Conservation (phyloP, 768 basidiomycete species). For the Calocera viscosa region DNA sequence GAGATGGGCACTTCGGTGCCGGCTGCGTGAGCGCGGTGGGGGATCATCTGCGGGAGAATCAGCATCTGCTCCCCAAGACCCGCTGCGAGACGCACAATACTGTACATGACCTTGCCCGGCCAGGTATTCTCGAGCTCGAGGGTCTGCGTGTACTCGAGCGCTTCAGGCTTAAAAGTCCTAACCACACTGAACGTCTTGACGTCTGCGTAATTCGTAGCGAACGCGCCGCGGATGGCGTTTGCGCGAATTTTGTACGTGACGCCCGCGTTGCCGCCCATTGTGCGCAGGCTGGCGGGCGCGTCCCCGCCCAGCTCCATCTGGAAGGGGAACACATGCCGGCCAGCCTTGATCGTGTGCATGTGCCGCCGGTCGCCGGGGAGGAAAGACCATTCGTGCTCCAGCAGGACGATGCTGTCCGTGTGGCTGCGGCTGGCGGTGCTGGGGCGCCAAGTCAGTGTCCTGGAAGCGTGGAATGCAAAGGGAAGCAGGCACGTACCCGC, state of each 20-base stretch:
- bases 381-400: constrained; percentile 85
- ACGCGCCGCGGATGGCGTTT: constrained; percentile 62
- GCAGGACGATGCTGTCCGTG: constrained; percentile 39
- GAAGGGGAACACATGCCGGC: constrained; percentile 86
- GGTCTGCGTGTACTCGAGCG: constrained; percentile 91
- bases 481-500: constrained; percentile 1
- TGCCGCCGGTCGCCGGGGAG: constrained; percentile 69
- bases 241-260: constrained; percentile 86
- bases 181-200: constrained; percentile 50
- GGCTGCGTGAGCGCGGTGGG: constrained; percentile 90
- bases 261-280: constrained; percentile 39
- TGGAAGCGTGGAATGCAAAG: neutral
- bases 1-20: constrained; percentile 73
- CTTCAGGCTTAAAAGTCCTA: constrained; percentile 63
- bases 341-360: constrained; percentile 87
- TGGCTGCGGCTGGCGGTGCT: constrained; percentile 22
- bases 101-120: constrained; percentile 96
- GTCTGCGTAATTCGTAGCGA: constrained; percentile 50
- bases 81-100: constrained; percentile 30
- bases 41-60: constrained; percentile 44
- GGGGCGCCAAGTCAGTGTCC: constrained; percentile 12
- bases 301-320: constrained; percentile 73
- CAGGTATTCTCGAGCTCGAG: constrained; percentile 94
- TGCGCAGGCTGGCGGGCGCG: constrained; percentile 64
- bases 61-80: neutral